Evolutionary conservation across 345 rosid species (phyloP), one percentile per base, ranked within the genome.

Genomic region (Populus pruinosa): DNA sequence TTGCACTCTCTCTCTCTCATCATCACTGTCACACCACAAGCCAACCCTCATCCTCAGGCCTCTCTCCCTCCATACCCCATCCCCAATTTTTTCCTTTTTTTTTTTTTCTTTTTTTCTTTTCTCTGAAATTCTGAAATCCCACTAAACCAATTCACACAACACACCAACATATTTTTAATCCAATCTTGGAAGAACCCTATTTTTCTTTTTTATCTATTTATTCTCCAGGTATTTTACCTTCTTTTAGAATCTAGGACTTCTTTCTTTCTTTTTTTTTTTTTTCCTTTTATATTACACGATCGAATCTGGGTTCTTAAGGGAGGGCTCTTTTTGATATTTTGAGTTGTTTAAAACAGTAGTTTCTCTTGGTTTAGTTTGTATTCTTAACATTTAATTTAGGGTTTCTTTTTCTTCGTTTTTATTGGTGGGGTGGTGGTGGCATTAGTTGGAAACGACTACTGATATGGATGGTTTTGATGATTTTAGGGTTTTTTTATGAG

Each of bases 1-100:
- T 87, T 83, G 92, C 91, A 83, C 33, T 31, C 33, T 31, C 21
- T 25, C 67, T 31, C 39, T 31, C 10, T 65, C 68, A 27, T 65
- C 21, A 65, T 59, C 29, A 23, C 64, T n/a, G 64, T 59, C 64
- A 23, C 64, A 59, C 27, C 29, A 3, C 63, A 56, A n/a, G 13
- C 38, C 67, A 29, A 25, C 68, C 68, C 21, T 11, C 39, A 3
- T 6, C 68, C 39, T 31, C 13, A 2, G 47, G 47, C 47, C 47
- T 43, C 47, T 43, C 47, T 43, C 14, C 47, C 47, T 43, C 47
- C 47, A 10, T 43, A 43, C 47, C 38, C 68, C 5, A 4, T 7
- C 10, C 38, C 20, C 38, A 4, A 10, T 29, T 17, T 17, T 6
- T 8, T 14, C 39, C 6, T 27, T 27, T 27, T 25, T 25, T 31